Conservation (phyloP, 164 flowering plant genomes). For the Tetrastigma voinierianum region DNA sequence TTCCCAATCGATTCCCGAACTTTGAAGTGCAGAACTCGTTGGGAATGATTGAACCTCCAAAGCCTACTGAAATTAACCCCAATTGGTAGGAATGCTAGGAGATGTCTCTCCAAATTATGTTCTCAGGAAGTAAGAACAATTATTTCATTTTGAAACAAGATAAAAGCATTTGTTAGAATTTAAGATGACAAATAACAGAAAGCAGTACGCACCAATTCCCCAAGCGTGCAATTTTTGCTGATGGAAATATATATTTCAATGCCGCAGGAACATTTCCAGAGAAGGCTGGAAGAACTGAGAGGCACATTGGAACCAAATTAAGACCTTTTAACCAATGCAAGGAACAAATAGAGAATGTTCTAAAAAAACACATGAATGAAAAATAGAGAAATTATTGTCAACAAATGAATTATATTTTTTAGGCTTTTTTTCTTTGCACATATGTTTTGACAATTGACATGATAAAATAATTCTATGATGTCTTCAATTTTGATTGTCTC, state of each 20-base stretch:
- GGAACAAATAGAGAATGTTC: too few species aligned
- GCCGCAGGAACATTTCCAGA: constrained; percentile 84
- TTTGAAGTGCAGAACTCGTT: too few species aligned
- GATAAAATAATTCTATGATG: too few species aligned
- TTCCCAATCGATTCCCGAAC: too few species aligned
- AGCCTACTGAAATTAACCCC: not conserved
- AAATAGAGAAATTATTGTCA: too few species aligned
- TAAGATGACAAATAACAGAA: not conserved
- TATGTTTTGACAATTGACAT: too few species aligned
- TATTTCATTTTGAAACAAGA: not conserved
- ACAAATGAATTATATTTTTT: too few species aligned
- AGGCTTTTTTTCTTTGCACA: too few species aligned
- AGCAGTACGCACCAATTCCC: constrained; percentile 62
- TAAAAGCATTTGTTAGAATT: not conserved
- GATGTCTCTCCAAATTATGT: not conserved
- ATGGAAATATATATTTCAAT: constrained; percentile 50
- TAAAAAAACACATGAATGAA: too few species aligned
- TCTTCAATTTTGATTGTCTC: too few species aligned
- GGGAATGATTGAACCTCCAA: not conserved
- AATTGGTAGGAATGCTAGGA: not conserved
- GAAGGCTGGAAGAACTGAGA: constrained; percentile 77
- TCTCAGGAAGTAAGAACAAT: not conserved
- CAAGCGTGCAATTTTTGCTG: constrained; percentile 63
- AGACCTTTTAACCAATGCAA: too few species aligned
- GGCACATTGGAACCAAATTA: not conserved